A percentile compares a stretch with the other conserved stretches of the same genome.
Conservation (phyloP, 768 basidiomycete species). For the Agrocybe praecox region DNA sequence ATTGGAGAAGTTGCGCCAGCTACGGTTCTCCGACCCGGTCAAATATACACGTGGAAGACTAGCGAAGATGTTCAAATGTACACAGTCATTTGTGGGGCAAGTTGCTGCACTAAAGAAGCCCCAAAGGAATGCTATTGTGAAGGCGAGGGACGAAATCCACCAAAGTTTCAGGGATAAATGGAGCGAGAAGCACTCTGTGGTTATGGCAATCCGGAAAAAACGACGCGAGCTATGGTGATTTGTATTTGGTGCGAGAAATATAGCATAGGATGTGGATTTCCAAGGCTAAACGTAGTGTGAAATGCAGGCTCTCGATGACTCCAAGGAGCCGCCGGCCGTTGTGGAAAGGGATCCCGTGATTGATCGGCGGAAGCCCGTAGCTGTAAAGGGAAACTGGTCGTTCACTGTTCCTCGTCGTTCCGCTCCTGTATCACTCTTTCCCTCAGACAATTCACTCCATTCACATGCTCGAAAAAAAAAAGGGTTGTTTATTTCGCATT, state of each 20-base stretch:
- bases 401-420: slow-evolving; percentile 28
- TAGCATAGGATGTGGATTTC: neutral
- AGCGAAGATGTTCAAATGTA: slow-evolving; percentile 79
- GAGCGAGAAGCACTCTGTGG: slow-evolving; percentile 69
- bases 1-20: slow-evolving; percentile 56
- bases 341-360: slow-evolving; percentile 24
- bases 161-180: slow-evolving; percentile 54
- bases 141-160: slow-evolving; percentile 48
- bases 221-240: slow-evolving; percentile 74
- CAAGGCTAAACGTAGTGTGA: neutral
- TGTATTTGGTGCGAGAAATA: neutral
- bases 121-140: slow-evolving; percentile 44
- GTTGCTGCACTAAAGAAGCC: slow-evolving; percentile 64
- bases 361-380: slow-evolving; percentile 38
- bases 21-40: slow-evolving; percentile 59
- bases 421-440: slow-evolving; percentile 19
- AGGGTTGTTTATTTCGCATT: slow-evolving; percentile 17
- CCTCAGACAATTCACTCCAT: slow-evolving; percentile 26
- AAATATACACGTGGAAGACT: slow-evolving; percentile 64
- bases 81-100: slow-evolving; percentile 63
- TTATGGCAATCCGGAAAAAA: slow-evolving; percentile 65
- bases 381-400: slow-evolving; percentile 28
- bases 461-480: slow-evolving; percentile 28
- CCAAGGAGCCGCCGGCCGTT: neutral
- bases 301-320: slow-evolving; percentile 3